Evolutionary conservation across 106 monocot species (phyloP).

Genomic region (Dendrobium catenatum): DNA sequence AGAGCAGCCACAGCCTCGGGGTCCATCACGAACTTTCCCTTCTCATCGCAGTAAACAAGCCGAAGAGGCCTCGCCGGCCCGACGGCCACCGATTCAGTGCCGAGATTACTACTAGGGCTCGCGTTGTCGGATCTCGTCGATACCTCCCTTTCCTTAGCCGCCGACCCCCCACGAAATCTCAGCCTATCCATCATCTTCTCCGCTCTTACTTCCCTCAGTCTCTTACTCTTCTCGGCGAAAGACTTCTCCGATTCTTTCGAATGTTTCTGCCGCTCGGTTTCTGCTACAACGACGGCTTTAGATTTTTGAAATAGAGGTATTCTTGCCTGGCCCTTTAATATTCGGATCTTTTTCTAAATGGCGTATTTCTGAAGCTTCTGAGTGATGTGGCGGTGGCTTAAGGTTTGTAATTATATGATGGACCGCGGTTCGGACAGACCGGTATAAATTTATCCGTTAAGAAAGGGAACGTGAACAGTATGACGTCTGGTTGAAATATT

Average conservation of each 20-base stretch:
- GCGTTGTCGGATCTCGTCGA: neutral
- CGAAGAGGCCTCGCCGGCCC: slow-evolving; percentile 63
- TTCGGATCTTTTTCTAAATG: too few relatives aligned
- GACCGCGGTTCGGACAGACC: too few relatives aligned
- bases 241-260: neutral
- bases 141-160: slow-evolving; percentile 14
- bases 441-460: too few relatives aligned
- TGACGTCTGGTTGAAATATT: too few relatives aligned
- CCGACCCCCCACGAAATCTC: slow-evolving; percentile 50
- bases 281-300: neutral
- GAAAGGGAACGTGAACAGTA: too few relatives aligned
- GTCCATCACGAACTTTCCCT: slow-evolving; percentile 81
- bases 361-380: too few relatives aligned
- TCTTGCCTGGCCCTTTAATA: too few relatives aligned
- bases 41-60: slow-evolving; percentile 66
- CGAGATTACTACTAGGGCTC: slow-evolving; percentile 11
- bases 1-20: slow-evolving; percentile 81
- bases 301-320: neutral
- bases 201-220: neutral
- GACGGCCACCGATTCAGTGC: slow-evolving; percentile 4
- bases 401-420: too few relatives aligned
- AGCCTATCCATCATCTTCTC: slow-evolving; percentile 56
- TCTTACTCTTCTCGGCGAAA: neutral
- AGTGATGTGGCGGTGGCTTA: too few relatives aligned
- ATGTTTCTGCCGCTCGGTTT: neutral